Percentiles rank a stretch among this genome's conserved stretches.
phyloP scores from a whole-genome alignment of 2,329 filamentous ascomycete genomes.

The Fusarium pininemorale region DNA sequence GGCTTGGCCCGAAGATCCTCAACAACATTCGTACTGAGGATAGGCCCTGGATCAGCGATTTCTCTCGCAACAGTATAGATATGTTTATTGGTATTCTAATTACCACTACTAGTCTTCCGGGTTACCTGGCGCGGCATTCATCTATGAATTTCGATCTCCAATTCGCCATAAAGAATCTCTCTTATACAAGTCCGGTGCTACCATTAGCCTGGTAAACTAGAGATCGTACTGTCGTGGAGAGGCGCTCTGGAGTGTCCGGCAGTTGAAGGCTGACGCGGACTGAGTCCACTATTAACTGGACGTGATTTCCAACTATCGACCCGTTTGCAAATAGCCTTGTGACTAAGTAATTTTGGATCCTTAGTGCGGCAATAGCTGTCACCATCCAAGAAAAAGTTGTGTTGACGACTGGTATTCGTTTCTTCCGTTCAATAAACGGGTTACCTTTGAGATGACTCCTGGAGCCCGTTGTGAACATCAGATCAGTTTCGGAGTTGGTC shows the following conservation, averaged over 20 bases:
- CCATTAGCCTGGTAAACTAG: background rate
- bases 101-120: background rate
- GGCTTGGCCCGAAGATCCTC: background rate
- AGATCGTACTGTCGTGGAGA: background rate
- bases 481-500: background rate
- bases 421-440: background rate
- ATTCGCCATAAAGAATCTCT: background rate
- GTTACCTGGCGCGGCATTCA: background rate
- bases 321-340: background rate
- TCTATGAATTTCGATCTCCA: background rate
- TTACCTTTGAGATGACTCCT: background rate
- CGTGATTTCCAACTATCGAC: background rate
- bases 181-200: accelerated
- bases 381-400: background rate
- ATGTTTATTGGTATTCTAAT: background rate
- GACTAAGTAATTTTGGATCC: background rate
- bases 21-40: background rate
- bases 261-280: background rate
- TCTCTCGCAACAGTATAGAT: background rate
- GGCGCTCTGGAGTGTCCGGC: background rate
- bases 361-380: background rate
- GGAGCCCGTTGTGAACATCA: background rate
- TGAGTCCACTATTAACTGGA: background rate
- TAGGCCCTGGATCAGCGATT: no score
- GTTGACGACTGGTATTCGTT: background rate